Conservation (phyloP, 495 filamentous ascomycete genomes). For the Podospora pseudopauciseta region DNA sequence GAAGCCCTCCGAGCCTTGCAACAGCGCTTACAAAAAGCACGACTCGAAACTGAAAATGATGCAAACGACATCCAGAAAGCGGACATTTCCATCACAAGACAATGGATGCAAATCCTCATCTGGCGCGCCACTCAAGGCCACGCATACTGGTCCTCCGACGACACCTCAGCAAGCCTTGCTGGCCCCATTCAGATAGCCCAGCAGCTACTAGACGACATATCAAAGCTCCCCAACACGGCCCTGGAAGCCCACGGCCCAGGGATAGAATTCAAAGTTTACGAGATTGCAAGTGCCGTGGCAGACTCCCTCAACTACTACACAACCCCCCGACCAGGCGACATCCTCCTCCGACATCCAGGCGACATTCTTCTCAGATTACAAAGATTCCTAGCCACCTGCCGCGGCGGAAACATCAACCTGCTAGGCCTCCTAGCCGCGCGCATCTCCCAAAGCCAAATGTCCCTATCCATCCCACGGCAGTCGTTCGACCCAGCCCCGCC, state of each 20-base stretch:
- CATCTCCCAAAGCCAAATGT: constrained; percentile 22
- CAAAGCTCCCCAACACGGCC: constrained; percentile 32
- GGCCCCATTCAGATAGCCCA: constrained; percentile 44
- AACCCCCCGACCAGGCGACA: constrained; percentile 26
- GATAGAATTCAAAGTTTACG: constrained; percentile 46
- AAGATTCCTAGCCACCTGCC: constrained; percentile 33
- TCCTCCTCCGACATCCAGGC: constrained; percentile 22
- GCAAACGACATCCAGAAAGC: constrained; percentile 44
- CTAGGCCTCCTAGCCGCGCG: constrained; percentile 31
- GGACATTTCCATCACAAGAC: constrained; percentile 45
- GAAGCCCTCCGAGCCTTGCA: constrained; percentile 33
- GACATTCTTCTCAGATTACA: constrained; percentile 35
- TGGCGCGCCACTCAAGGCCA: constrained; percentile 39
- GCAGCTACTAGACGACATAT: constrained; percentile 40
- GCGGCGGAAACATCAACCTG: constrained; percentile 36
- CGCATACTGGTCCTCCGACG: constrained; percentile 11
- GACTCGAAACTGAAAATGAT: constrained; percentile 22
- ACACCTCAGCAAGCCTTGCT: constrained; percentile 13
- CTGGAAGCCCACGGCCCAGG: constrained; percentile 20
- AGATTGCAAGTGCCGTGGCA: constrained; percentile 45
- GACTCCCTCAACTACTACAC: constrained; percentile 36
- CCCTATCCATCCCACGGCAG: neutral
- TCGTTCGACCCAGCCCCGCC: neutral
- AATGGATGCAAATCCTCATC: constrained; percentile 48
- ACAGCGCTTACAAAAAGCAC: constrained; percentile 34